Conservation (phyloP, 2,329 filamentous ascomycete species). For the Aspergillus floridensis region DNA sequence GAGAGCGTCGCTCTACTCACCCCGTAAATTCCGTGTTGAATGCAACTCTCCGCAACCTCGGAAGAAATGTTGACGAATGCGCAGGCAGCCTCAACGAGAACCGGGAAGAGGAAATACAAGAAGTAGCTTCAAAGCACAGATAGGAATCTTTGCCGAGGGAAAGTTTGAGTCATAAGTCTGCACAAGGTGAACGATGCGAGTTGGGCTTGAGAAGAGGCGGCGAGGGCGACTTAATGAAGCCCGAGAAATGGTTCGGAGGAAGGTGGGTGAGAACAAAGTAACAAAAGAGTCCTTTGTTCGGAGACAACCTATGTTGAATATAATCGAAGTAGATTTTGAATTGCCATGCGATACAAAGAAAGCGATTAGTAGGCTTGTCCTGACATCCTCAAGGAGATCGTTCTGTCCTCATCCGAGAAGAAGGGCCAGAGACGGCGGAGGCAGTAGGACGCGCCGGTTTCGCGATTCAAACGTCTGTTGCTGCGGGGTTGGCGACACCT, state of each 20-base stretch:
- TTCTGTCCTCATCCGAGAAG: background rate
- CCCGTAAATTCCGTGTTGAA: background rate
- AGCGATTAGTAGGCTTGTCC: background rate
- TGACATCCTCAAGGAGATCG: background rate
- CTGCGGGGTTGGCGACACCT: background rate
- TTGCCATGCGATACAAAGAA: background rate
- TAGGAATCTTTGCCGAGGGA: background rate
- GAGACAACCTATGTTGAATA: background rate
- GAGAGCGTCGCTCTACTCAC: background rate
- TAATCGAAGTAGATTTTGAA: background rate
- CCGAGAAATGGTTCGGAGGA: conserved; percentile 1
- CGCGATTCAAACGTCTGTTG: background rate
- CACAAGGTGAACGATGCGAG: background rate
- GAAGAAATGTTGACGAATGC: background rate
- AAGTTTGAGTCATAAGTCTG: background rate
- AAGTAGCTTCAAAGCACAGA: background rate
- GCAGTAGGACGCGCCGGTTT: background rate
- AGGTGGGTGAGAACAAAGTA: background rate
- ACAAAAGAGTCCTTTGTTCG: background rate
- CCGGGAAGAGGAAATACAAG: background rate
- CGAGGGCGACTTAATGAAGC: background rate
- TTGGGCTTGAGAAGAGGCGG: background rate
- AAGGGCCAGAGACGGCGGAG: background rate
- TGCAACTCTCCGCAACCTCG: background rate
- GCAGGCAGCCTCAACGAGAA: background rate